A percentile compares a stretch with the other conserved stretches of the same genome.
Evolutionary conservation across 2,329 filamentous ascomycete species (phyloP).

Genomic region (Chaetomiaceae sp.): DNA sequence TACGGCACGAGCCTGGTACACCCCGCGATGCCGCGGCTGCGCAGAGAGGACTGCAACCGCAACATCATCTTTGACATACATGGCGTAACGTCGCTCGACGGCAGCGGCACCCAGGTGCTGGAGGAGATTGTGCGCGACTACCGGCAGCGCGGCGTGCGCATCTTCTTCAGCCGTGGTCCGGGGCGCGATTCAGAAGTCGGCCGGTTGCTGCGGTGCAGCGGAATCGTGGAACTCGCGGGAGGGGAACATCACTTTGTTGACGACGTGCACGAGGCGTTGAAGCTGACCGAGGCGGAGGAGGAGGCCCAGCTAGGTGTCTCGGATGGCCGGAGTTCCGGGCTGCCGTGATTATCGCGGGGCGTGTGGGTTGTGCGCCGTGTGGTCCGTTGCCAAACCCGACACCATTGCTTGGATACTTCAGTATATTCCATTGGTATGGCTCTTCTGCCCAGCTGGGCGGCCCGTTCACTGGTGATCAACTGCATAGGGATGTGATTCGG

Average conservation of each 20-base stretch:
- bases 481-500: too few relatives aligned
- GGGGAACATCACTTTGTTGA: constrained; percentile 72
- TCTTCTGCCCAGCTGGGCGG: too few relatives aligned
- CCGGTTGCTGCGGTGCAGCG: constrained; percentile 66
- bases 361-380: too few relatives aligned
- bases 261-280: constrained; percentile 77
- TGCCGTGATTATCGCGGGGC: not conserved
- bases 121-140: constrained; percentile 82
- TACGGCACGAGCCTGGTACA: constrained; percentile 85
- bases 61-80: constrained; percentile 97
- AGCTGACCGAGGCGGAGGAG: constrained; percentile 69
- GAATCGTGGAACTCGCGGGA: constrained; percentile 78
- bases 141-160: constrained; percentile 65
- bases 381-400: too few relatives aligned
- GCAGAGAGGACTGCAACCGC: constrained; percentile 72
- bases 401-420: too few relatives aligned
- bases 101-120: constrained; percentile 85
- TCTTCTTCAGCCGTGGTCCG: constrained; percentile 64
- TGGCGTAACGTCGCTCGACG: constrained; percentile 91
- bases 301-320: constrained; percentile 25
- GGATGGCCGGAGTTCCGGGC: not conserved
- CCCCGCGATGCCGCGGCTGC: constrained; percentile 75
- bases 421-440: too few relatives aligned
- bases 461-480: too few relatives aligned
- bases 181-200: constrained; percentile 53